These are phyloP conservation scores for Sherardia arvensis DNA, from an alignment of 257 asterid genomes.

Conservation along the genomic window DNA sequence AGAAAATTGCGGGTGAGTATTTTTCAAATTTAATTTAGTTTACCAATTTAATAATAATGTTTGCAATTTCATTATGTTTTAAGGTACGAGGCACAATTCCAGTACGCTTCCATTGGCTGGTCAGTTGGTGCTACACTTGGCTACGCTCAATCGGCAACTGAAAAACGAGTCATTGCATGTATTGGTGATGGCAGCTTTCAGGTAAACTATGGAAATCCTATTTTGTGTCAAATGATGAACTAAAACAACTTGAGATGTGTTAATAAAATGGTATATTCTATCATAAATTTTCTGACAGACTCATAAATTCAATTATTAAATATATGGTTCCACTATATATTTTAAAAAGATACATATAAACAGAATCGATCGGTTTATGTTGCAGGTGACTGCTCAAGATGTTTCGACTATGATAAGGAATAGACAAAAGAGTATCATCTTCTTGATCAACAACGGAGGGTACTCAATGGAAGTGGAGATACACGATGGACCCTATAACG, in stretches of 20 bases:
- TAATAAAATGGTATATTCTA: too few relatives aligned
- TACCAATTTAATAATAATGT: too few relatives aligned
- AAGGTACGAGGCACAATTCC: background rate
- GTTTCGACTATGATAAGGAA: slow-evolving; percentile 54
- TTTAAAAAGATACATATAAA: too few relatives aligned
- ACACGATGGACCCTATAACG: slow-evolving; percentile 67
- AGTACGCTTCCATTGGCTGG: background rate
- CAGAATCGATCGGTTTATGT: too few relatives aligned
- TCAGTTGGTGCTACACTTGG: background rate
- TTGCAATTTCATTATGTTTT: background rate
- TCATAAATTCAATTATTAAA: too few relatives aligned
- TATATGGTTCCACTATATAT: too few relatives aligned
- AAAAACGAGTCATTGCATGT: background rate
- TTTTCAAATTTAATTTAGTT: background rate
- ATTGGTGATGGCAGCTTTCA: background rate
- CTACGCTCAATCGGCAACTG: background rate
- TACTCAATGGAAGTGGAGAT: slow-evolving; percentile 66
- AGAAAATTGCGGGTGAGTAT: slow-evolving; percentile 60
- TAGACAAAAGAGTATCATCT: slow-evolving; percentile 44
- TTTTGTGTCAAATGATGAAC: too few relatives aligned
- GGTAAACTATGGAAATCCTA: slow-evolving; percentile 1
- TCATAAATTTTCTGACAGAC: too few relatives aligned
- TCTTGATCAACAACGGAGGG: slow-evolving; percentile 64
- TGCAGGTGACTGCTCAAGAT: slow-evolving; percentile 58
- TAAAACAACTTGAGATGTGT: too few relatives aligned